Base-by-base conservation (phyloP, 1,284 basidiomycete genomes). In the Ceratobasidium sp. region DNA sequence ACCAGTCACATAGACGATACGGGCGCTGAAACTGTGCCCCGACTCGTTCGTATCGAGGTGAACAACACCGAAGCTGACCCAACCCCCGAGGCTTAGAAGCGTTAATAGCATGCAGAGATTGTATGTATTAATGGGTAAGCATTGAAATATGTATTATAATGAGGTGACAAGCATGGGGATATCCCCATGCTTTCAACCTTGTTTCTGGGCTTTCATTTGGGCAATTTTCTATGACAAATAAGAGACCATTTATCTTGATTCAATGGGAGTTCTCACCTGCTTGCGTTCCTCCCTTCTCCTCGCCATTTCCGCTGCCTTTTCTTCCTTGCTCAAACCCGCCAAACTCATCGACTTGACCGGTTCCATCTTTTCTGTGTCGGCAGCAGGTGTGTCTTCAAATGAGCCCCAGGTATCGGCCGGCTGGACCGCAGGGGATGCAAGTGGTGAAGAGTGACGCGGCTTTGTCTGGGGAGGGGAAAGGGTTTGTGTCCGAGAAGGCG, bases 221-320 rank as follows among this genome's bases (percentile, higher is more conserved):
- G 72, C 73, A 43, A 73, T 74, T 58, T 72, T 60, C 70, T 73
- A 15, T 29, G 20, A 27, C 53, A 22, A 34, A 27, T 54, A 43
- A 54, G 52, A 31, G n/a, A 31, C 34, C 8, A 32, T 27, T 32
- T 47, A 45, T 58, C 27, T 45, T 29, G 15, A 8, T 58, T 55
- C 35, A 6, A 71, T 8, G 47, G 15, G n/a, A 17, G 35, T 20
- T 74, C 85, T 35, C 60, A 90, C 91, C 82, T 90, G 85, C 78
- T 91, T 93, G 55, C 94, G 82, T 77, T 96, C 94, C 77, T 96
- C 94, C 75, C 94, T 90, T 71, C 93, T 81, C 71, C 91, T 83
- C 13, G 90, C 90, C 88, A 96, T 92, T 80, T 96, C 94, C 29
- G 86, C 87, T 0, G 91, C 91, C 78, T 90, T 94, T 73, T 94